These are phyloP conservation scores for Alternaria solani DNA, from an alignment of 2,329 filamentous ascomycete genomes.

Conservation along the genomic window DNA sequence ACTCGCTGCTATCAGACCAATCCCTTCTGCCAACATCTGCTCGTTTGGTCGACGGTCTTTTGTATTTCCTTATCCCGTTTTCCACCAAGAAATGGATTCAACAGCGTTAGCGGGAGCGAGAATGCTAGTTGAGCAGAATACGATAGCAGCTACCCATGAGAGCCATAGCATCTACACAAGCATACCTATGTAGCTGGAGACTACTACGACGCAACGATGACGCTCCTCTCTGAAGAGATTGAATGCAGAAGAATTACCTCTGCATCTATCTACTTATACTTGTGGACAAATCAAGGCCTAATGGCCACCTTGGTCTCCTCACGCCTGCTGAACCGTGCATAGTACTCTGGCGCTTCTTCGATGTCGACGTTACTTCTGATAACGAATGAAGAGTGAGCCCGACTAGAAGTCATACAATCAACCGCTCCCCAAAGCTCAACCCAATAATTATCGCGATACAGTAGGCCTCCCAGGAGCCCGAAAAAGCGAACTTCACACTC, in stretches of 20 bases:
- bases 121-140: not conserved
- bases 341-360: constrained; percentile 31
- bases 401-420: constrained; percentile 23
- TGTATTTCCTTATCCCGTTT: not conserved
- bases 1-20: not conserved
- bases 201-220: too few relatives aligned
- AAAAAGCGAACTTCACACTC: too few relatives aligned
- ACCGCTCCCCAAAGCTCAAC: too few relatives aligned
- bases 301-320: constrained; percentile 35
- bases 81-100: not conserved
- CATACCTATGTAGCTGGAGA: too few relatives aligned
- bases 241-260: not conserved
- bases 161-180: not conserved
- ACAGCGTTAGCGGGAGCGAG: not conserved
- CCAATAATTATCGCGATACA: too few relatives aligned
- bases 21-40: not conserved
- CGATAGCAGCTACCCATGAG: not conserved
- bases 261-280: not conserved
- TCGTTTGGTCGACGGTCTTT: not conserved
- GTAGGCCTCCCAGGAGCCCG: too few relatives aligned
- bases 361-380: constrained; percentile 24
- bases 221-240: not conserved
- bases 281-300: not conserved
- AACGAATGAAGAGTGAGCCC: constrained; percentile 25
- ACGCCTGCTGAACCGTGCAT: constrained; percentile 20